Base-by-base conservation (phyloP, 1,139 yeast genomes). In the Sporopachydermia cereana region DNA sequence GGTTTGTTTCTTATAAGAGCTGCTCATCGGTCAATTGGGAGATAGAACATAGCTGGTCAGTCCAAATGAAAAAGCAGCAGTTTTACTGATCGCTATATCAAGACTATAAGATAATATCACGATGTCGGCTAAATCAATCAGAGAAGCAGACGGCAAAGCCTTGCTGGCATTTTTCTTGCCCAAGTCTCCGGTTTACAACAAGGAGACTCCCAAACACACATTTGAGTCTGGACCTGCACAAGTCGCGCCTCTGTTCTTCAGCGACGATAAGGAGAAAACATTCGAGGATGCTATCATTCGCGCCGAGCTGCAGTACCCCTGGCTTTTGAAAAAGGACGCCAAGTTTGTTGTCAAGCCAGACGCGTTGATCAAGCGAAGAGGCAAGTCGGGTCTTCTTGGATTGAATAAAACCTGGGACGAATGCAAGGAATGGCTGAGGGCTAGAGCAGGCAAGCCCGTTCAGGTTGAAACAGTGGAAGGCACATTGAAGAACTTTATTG, bases 81-180 rank as follows among this genome's bases (percentile, higher is more conserved):
- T n/a, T n/a, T n/a, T n/a, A n/a, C n/a, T n/a, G n/a, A n/a, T n/a
- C n/a, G n/a, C n/a, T n/a, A n/a, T n/a, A n/a, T n/a, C n/a, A n/a
- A n/a, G n/a, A n/a, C n/a, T n/a, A n/a, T n/a, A n/a, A n/a, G n/a
- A n/a, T n/a, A n/a, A n/a, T n/a, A 25, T 25, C 7, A 25, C 9
- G 5, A 67, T 67, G 71, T 63, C 69, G 39, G 71, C 72, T 25
- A 68, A 68, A 53, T 64, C 72, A 20, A 68, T 68, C 47, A 66
- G 67, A 49, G 72, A 68, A 54, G 71, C 69, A 49, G 72, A 68
- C 55, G 72, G 73, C 36, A 68, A 68, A 54, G 72, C 72, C 25
- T 57, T 68, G 46, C 59, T 68, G 44, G 63, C 72, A 18, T 66
- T 67, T 58, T 68, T 60, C 52, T 55, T 68, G 48, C 64, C 69